Evolutionary conservation across 2,329 filamentous ascomycete genomes (phyloP), one percentile per base, ranked within the genome.

Genomic region (Cylindrodendrum hubeiense): DNA sequence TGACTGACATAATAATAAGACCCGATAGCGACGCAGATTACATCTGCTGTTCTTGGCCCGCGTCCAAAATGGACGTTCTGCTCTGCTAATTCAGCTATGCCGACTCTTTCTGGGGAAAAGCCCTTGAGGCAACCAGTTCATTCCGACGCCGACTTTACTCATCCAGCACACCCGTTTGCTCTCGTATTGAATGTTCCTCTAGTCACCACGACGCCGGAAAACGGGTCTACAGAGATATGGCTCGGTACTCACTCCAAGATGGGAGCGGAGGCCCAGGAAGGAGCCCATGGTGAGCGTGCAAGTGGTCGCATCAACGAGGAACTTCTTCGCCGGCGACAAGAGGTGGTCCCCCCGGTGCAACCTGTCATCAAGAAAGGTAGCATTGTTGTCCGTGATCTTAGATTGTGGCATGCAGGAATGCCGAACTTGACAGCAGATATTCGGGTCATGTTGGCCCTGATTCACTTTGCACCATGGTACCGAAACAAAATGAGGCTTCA

Each of bases 401-500:
- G 88, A 24, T 81, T 90, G 5, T 91, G 89, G 88, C 88, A 91
- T 73, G 87, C 87, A 0, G 89, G 88, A 0, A 89, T 89, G 84
- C 87, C 87, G 2, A 90, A 91, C 68, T 71, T 76, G 44, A 85
- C 83, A 1, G 75, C 81, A 5, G 77, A 83, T 7, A 81, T 85
- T 17, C 77, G 87, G 26, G 82, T 89, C 19, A 89, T 90, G 87
- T 75, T 90, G n/a, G 86, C 86, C 34, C 83, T 87, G 79, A 87
- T 89, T 44, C 86, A 87, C 72, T 89, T 89, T 70, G 86, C 87
- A 0, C 82, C 81, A 0, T 88, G 86, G 85, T 88, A 88, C 53
- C 75, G 82, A 2, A 90, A 89, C 68, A 76, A 77, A 3, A 90
- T 90, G 88, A 77, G 78, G 34, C 76, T 90, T 19, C 82, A 88